phyloP scores from a whole-genome alignment of 495 filamentous ascomycete genomes.

The Penicillium nucicola region DNA sequence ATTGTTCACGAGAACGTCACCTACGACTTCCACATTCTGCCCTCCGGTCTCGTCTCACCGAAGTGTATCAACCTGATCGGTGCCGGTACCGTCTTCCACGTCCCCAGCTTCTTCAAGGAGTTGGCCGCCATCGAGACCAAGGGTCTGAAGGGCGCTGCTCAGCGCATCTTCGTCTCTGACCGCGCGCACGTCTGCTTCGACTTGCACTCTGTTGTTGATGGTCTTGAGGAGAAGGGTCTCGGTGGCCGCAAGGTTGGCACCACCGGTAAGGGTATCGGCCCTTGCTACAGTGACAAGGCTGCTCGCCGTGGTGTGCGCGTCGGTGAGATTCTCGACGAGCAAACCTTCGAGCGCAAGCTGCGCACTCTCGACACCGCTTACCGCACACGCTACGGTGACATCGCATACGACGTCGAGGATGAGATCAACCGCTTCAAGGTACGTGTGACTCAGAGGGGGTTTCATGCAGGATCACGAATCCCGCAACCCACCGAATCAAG shows the following conservation, averaged over 20 bases:
- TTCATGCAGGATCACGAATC: not conserved
- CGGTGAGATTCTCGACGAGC: constrained; percentile 71
- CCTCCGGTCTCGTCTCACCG: constrained; percentile 72
- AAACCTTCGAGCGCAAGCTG: constrained; percentile 70
- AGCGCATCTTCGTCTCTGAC: constrained; percentile 75
- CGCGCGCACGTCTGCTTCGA: constrained; percentile 83
- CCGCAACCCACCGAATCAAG: not conserved
- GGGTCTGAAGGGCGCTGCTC: constrained; percentile 61
- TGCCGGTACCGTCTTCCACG: constrained; percentile 79
- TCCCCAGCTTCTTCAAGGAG: constrained; percentile 86
- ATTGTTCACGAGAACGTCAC: constrained; percentile 59
- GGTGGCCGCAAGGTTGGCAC: constrained; percentile 61
- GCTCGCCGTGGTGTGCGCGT: constrained; percentile 71
- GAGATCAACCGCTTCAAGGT: constrained; percentile 70
- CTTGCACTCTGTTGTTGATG: constrained; percentile 77
- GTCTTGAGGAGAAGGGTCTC: constrained; percentile 74
- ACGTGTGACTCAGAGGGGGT: constrained; percentile 1
- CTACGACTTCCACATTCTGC: constrained; percentile 72
- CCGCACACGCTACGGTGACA: constrained; percentile 70
- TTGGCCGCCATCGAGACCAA: constrained; percentile 66
- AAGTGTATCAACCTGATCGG: constrained; percentile 80
- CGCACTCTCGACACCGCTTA: constrained; percentile 62
- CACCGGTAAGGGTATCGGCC: constrained; percentile 68
- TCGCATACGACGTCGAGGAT: constrained; percentile 75
- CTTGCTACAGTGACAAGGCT: constrained; percentile 80